Base-by-base conservation (phyloP, 1,139 yeast genomes). In the Protomyces gravidus region DNA sequence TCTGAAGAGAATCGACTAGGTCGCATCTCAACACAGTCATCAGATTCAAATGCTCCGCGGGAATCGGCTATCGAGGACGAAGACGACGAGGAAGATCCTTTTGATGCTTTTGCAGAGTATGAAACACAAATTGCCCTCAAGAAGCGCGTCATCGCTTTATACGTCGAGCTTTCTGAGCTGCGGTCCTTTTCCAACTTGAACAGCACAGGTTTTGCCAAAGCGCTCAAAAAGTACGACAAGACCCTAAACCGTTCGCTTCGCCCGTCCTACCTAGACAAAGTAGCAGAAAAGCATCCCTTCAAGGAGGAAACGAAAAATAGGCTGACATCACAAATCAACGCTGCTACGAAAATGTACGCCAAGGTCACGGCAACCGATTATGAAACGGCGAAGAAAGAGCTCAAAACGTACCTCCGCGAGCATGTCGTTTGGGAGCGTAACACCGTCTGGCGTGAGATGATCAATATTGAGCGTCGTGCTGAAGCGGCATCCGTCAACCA, bases 361-460 rank as follows among this genome's bases (percentile, higher is more conserved):
- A 64, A 74, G 11, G 74, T 74, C 53, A 73, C 77, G 5, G 66
- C 68, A 33, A 78, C 78, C 40, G 76, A 79, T 61, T 68, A 78
- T 52, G 82, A 78, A 15, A 71, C 73, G 49, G 86, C 92, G 25
- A 80, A 79, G 62, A 77, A 80, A 36, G 94, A 87, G 67, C 78
- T 90, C 63, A 80, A 85, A 63, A 78, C 88, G 15, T 88, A 88
- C 67, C 74, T 90, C 63, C 79, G 97, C 62, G 97, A 90, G 68
- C 95, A 89, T 71, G 87, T 90, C 53, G 96, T 89, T 17, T 90
- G 96, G 95, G 97, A 89, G 72, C 80, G 97, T 71, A 89, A 89
- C 71, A 90, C 97, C 0, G 97, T 90, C 25, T 90, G 97, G 97
- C 85, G 92, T 68, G 97, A 90, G 70, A 85, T 90, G 88, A 85